phyloP scores from a whole-genome alignment of 257 asterid species.

The Scutellaria galericulata region DNA sequence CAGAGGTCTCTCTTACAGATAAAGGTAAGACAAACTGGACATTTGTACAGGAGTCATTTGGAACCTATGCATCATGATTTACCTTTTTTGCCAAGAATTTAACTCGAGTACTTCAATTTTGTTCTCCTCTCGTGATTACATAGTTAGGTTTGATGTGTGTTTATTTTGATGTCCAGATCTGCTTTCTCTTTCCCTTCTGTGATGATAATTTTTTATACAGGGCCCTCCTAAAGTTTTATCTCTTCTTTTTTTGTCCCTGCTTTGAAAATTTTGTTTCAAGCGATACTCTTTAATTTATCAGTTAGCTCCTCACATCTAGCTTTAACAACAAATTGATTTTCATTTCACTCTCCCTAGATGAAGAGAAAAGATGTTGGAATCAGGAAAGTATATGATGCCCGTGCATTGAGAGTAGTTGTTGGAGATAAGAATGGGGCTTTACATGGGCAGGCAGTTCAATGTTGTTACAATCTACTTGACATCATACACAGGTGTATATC shows the following conservation, averaged over 20 bases:
- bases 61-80: not conserved
- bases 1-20: slow-evolving; percentile 25
- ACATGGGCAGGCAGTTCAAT: slow-evolving; percentile 92
- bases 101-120: not conserved
- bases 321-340: slow-evolving; percentile 33
- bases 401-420: slow-evolving; percentile 91
- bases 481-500: slow-evolving; percentile 78
- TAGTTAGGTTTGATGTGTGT: not conserved
- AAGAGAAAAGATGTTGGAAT: slow-evolving; percentile 86
- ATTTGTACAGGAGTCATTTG: slow-evolving; percentile 3
- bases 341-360: slow-evolving; percentile 60
- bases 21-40: slow-evolving; percentile 24
- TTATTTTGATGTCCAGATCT: not conserved
- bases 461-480: slow-evolving; percentile 92
- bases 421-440: slow-evolving; percentile 93
- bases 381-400: slow-evolving; percentile 83
- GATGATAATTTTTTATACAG: slow-evolving; percentile 22
- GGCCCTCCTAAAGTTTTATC: slow-evolving; percentile 23
- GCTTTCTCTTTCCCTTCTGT: slow-evolving; percentile 14
- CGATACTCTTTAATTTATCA: slow-evolving; percentile 25
- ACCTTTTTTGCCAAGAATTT: slow-evolving; percentile 16
- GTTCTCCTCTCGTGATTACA: slow-evolving; percentile 18
- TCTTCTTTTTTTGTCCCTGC: slow-evolving; percentile 17
- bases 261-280: slow-evolving; percentile 26
- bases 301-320: slow-evolving; percentile 26